A percentile compares a stretch with the other conserved stretches of the same genome.
phyloP scores from a whole-genome alignment of 768 basidiomycete genomes.

The Trametes gibbosa region DNA sequence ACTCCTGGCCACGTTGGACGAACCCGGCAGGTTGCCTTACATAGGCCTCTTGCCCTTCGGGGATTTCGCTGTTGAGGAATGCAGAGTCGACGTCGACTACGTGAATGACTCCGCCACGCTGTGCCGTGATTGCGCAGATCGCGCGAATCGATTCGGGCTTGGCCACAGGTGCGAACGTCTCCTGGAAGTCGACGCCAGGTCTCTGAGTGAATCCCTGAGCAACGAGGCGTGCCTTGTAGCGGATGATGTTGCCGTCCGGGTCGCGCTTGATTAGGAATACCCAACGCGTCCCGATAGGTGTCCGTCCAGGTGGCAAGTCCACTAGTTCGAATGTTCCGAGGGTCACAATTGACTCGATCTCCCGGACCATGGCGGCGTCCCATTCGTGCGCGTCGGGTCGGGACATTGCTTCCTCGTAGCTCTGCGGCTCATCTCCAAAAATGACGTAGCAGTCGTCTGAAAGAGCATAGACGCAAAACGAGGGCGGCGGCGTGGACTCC shows the following conservation, averaged over 20 bases:
- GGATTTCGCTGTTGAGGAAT: slow-evolving; percentile 18
- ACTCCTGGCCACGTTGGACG: background rate
- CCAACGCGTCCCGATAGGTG: slow-evolving; percentile 38
- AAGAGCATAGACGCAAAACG: background rate
- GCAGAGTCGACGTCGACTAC: slow-evolving; percentile 26
- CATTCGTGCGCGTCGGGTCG: background rate
- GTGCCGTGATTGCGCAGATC: slow-evolving; percentile 26
- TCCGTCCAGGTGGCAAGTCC: slow-evolving; percentile 26
- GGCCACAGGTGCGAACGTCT: slow-evolving; percentile 36
- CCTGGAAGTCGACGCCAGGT: slow-evolving; percentile 38
- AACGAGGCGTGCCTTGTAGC: slow-evolving; percentile 44
- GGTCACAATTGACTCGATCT: slow-evolving; percentile 16
- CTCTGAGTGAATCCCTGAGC: slow-evolving; percentile 42
- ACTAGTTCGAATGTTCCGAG: slow-evolving; percentile 32
- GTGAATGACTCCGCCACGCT: background rate
- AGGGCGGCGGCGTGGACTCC: background rate
- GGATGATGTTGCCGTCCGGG: slow-evolving; percentile 31
- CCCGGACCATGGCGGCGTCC: slow-evolving; percentile 22
- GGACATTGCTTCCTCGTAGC: background rate
- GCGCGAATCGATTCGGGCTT: slow-evolving; percentile 24
- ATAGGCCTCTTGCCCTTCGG: slow-evolving; percentile 27
- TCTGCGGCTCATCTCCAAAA: background rate
- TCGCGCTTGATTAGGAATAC: slow-evolving; percentile 43
- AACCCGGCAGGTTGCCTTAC: slow-evolving; percentile 27
- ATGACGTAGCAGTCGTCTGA: background rate